Evolutionary conservation across 257 asterid genomes (phyloP), one percentile per base, ranked within the genome.

Genomic region (Nicotiana knightiana): DNA sequence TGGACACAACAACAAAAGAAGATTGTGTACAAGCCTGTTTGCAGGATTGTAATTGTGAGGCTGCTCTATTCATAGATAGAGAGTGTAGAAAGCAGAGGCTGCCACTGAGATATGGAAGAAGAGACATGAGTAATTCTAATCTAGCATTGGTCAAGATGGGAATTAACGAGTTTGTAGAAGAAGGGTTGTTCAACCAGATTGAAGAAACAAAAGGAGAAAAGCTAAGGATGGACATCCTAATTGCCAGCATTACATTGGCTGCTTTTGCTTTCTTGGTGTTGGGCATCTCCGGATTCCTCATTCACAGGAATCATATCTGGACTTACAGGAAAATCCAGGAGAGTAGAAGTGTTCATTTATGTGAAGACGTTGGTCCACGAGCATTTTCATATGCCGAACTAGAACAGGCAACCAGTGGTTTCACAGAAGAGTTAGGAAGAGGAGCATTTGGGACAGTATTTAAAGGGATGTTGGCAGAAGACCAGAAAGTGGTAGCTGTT

Each of bases 21-120:
- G 82, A 62, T 3, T 89, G 97, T 64, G 53, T 7, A 17, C 58
- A 67, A 9, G 89, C 89, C 1, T 92, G 93, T 83, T 79, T 85
- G 0, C 83, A 84, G 18, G 94, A 92, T 80, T 92, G 93, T 53
- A 88, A 82, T n/a, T 88, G 97, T 58, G 93, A 88, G 13, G 89
- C 73, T 1, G 92, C 93, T 30, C 30, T 85, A 18, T 88, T 78
- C 75, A 39, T 18, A 12, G 79, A 82, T 32, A 32, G 66, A 0
- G 4, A 3, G 1, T 91, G 97, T 79, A 48, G 28, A 28, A 92
- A 86, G 87, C 91, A 92, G 59, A 79, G 84, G 88, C 85, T 91
- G 12, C 97, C 97, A 1, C 53, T 92, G 37, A 82, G 83, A 43
- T 90, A 30, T n/a, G 93, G 94, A 24, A 86, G 89, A 39, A 79